phyloP scores from a whole-genome alignment of 2,329 filamentous ascomycete species.

The Zymoseptoria pseudotritici region DNA sequence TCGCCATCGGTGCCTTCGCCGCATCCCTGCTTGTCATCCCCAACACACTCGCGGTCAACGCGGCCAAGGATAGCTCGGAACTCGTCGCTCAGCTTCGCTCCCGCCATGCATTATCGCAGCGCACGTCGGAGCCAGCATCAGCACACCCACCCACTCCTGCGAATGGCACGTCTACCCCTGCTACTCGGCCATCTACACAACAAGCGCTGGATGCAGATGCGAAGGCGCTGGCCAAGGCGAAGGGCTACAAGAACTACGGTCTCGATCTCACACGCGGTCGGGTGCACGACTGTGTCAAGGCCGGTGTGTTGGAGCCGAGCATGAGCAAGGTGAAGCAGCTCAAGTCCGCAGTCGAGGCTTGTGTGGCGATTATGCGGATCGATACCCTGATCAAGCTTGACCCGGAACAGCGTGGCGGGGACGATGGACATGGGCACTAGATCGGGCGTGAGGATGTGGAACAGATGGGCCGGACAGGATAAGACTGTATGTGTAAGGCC shows the following conservation, averaged over 20 bases:
- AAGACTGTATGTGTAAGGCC: background rate
- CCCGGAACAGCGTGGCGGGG: slow-evolving; percentile 73
- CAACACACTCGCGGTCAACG: slow-evolving; percentile 94
- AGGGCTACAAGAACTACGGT: slow-evolving; percentile 98
- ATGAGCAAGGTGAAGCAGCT: slow-evolving; percentile 98
- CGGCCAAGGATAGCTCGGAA: slow-evolving; percentile 91
- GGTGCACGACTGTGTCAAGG: slow-evolving; percentile 88
- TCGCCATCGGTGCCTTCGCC: slow-evolving; percentile 95
- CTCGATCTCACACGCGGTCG: slow-evolving; percentile 83
- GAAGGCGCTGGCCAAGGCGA: slow-evolving; percentile 83
- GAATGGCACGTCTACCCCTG: slow-evolving; percentile 13
- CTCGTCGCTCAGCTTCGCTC: slow-evolving; percentile 92
- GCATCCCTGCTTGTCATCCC: slow-evolving; percentile 90
- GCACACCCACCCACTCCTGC: slow-evolving; percentile 20
- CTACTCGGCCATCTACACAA: slow-evolving; percentile 19
- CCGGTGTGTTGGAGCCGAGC: slow-evolving; percentile 89
- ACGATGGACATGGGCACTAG: slow-evolving; percentile 46
- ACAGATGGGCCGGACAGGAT: background rate
- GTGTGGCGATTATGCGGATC: slow-evolving; percentile 98
- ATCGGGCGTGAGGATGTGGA: background rate
- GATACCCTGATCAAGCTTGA: slow-evolving; percentile 98
- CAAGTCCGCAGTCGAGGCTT: slow-evolving; percentile 97
- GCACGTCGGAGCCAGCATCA: slow-evolving; percentile 70
- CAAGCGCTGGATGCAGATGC: slow-evolving; percentile 54
- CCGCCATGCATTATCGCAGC: slow-evolving; percentile 87